phyloP scores from a whole-genome alignment of 768 basidiomycete genomes.

The Agaricus subrufescens region DNA sequence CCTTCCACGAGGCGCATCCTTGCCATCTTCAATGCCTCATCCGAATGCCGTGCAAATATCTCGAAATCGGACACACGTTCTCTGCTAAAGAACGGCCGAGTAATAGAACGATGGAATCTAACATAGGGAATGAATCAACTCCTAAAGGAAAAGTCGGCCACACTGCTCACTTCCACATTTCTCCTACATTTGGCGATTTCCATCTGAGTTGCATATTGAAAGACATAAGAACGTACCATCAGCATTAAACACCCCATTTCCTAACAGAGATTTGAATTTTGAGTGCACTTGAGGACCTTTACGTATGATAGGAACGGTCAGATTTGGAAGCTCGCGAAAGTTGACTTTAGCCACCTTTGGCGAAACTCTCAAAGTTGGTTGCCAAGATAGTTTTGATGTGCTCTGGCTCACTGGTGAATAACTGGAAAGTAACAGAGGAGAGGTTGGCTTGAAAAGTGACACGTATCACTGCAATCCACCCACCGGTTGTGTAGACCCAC shows the following conservation, averaged over 20 bases:
- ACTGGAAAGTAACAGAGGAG: conserved; percentile 30
- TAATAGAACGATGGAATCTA: conserved; percentile 58
- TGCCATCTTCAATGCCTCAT: conserved; percentile 35
- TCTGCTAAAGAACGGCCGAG: conserved; percentile 56
- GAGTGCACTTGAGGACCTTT: conserved; percentile 22
- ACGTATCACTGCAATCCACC: neutral
- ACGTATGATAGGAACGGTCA: conserved; percentile 14
- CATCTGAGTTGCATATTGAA: neutral
- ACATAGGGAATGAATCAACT: neutral
- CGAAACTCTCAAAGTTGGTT: neutral
- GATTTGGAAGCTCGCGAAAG: neutral
- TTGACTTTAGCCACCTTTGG: neutral
- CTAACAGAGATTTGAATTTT: conserved; percentile 36
- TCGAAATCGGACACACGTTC: conserved; percentile 58
- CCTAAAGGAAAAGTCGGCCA: neutral
- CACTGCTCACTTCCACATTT: conserved; percentile 59
- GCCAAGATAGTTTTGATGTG: too few species aligned
- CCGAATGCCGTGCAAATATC: conserved; percentile 51
- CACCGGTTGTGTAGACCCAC: conserved; percentile 28
- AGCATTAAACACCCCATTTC: conserved; percentile 55
- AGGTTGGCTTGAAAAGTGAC: neutral
- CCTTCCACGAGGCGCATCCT: conserved; percentile 45
- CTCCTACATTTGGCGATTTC: conserved; percentile 31
- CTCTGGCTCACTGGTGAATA: too few species aligned
- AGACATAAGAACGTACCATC: conserved; percentile 36